Base-by-base conservation (phyloP, 805 yeast species). In the Saturnispora besseyi region DNA sequence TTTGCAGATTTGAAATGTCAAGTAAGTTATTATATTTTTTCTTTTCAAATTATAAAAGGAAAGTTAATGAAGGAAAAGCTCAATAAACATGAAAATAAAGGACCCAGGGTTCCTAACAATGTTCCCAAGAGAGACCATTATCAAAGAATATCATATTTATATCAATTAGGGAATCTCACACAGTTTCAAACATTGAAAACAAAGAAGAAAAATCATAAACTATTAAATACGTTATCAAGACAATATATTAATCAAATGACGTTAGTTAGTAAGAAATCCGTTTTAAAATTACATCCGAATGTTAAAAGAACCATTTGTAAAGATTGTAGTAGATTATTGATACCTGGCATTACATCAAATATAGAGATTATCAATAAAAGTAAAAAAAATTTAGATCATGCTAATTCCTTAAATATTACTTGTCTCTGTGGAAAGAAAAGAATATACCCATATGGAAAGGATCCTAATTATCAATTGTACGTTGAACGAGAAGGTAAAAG, bases 221-320 rank as follows among this genome's bases (percentile, higher is more conserved):
- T 1, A 57, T 65, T 53, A 5, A 41, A 46, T 13, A 33, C 30
- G 68, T 64, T 26, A 65, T 71, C 87, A 0, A 66, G 87, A 45
- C 69, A 72, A 48, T 80, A 80, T 58, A 65, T 76, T 21, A 69
- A 76, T 45, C 77, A 76, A 36, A 65, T 84, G 65, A 81, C 76
- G 49, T 57, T 77, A 8, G 82, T 86, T 8, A 75, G 87, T 8
- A 82, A 83, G 60, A 84, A 82, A 58, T 76, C 81, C 2, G 90
- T 85, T 15, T 61, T 82, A 21, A 76, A 82, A 53, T 61, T 84
- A 29, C 74, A 84, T 44, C 89, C 90, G 0, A 64, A 66, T 33
- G 55, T 87, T 10, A 88, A 88, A 63, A 70, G 95, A 55, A 71
- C 75, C 0, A 60, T 82, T 13, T 88, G 96, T 64, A 87, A 86